phyloP scores from a whole-genome alignment of 352 stramenopile genomes.

The Saprolegnia parasitica region DNA sequence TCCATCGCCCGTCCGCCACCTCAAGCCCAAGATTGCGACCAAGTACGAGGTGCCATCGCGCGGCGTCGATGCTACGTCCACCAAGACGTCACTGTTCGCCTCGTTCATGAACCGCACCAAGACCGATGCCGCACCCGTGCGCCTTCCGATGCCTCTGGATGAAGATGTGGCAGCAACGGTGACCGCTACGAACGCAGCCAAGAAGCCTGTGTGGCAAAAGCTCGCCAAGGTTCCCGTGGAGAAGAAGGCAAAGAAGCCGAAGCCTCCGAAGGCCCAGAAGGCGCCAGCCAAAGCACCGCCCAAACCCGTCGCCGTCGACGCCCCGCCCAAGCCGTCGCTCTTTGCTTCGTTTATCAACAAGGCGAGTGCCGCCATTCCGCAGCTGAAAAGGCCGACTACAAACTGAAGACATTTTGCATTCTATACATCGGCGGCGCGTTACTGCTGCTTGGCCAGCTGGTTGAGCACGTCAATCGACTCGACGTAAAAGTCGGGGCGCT shows the following conservation, averaged over 20 bases:
- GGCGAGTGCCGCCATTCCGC: neutral
- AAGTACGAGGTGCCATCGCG: neutral
- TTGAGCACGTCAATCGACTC: constrained; percentile 73
- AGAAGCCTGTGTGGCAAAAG: neutral
- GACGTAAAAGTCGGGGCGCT: constrained; percentile 60
- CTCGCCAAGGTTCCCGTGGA: neutral
- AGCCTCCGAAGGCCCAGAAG: neutral
- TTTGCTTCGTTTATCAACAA: neutral
- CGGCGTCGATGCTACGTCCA: neutral
- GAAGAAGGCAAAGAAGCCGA: neutral
- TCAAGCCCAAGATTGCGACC: neutral
- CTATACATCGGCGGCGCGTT: too few species aligned
- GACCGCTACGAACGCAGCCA: neutral
- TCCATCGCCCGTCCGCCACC: neutral
- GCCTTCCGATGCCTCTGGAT: neutral
- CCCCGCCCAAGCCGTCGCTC: neutral
- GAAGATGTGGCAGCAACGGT: too few species aligned
- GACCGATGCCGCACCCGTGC: neutral
- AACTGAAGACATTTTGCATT: neutral
- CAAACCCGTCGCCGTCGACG: neutral
- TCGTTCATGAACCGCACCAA: neutral
- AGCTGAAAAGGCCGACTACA: neutral
- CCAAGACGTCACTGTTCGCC: neutral
- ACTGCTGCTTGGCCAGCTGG: constrained; percentile 46
- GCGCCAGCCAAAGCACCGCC: neutral